These are phyloP conservation scores for Mortierella sp. DNA, from an alignment of 371 early-diverging fungal genomes.

Conservation along the genomic window DNA sequence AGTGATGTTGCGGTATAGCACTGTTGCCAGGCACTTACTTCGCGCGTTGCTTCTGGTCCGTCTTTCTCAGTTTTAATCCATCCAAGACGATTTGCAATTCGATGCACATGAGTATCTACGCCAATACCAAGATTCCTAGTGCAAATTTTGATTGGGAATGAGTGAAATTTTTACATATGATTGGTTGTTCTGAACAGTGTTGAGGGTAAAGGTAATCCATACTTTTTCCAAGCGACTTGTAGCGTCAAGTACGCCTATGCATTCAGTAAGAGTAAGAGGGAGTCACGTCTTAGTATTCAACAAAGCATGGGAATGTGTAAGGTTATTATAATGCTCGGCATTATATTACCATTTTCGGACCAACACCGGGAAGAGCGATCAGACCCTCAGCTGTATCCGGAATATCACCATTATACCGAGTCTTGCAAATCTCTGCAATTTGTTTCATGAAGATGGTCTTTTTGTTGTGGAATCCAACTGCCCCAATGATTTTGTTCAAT, in stretches of 20 bases:
- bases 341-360: constrained; percentile 92
- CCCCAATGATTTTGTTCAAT: constrained; percentile 80
- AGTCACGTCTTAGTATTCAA: neutral
- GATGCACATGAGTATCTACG: constrained; percentile 99
- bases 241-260: constrained; percentile 83
- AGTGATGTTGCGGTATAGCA: neutral
- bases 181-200: neutral
- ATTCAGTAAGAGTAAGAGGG: neutral
- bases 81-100: constrained; percentile 92
- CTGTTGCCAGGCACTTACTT: constrained; percentile 58
- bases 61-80: constrained; percentile 83
- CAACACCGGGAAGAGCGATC: constrained; percentile 93
- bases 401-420: constrained; percentile 85
- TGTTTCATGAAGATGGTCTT: constrained; percentile 87
- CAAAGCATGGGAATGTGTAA: neutral
- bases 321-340: neutral
- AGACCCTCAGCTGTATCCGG: constrained; percentile 87
- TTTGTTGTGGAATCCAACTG: constrained; percentile 94
- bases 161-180: neutral
- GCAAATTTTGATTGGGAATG: neutral
- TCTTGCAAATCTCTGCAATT: constrained; percentile 79
- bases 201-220: constrained; percentile 17
- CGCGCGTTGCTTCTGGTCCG: constrained; percentile 87
- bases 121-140: constrained; percentile 91
- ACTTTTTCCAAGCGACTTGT: constrained; percentile 90